phyloP scores from a whole-genome alignment of 164 flowering plant genomes.

The Sextonia rubra region DNA sequence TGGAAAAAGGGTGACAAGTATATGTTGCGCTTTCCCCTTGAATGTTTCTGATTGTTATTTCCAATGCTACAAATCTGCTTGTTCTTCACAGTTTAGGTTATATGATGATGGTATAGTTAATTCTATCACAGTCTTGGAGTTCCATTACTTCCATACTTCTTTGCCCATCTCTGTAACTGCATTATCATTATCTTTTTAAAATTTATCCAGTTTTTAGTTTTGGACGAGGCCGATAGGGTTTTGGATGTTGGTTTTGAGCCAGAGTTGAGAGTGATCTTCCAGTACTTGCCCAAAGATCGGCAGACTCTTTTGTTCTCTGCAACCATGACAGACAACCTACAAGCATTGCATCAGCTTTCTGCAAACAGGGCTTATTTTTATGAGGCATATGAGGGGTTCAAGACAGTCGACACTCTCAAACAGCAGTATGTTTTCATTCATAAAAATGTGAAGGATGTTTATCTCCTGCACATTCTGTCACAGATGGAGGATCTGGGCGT shows the following conservation, averaged over 20 bases:
- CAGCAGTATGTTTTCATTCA: slow-evolving; percentile 73
- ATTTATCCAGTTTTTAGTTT: slow-evolving; percentile 66
- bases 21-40: too few relatives aligned
- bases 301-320: slow-evolving; percentile 94
- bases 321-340: slow-evolving; percentile 74
- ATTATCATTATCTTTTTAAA: background rate
- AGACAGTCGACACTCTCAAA: slow-evolving; percentile 81
- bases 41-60: too few relatives aligned
- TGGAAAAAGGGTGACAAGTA: background rate
- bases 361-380: slow-evolving; percentile 77
- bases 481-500: slow-evolving; percentile 71
- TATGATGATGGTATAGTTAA: background rate
- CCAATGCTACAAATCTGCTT: background rate
- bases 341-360: slow-evolving; percentile 72
- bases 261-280: slow-evolving; percentile 68
- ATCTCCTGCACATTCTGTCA: slow-evolving; percentile 62
- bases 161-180: background rate
- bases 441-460: slow-evolving; percentile 74
- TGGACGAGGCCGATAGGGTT: slow-evolving; percentile 98
- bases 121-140: too few relatives aligned
- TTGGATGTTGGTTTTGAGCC: slow-evolving; percentile 88
- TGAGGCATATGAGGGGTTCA: slow-evolving; percentile 86
- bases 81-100: background rate
- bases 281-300: slow-evolving; percentile 73
- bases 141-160: background rate